A percentile compares a stretch with the other conserved stretches of the same genome.
Conservation (phyloP, 306 rosid species). For the Medicago lupulina region DNA sequence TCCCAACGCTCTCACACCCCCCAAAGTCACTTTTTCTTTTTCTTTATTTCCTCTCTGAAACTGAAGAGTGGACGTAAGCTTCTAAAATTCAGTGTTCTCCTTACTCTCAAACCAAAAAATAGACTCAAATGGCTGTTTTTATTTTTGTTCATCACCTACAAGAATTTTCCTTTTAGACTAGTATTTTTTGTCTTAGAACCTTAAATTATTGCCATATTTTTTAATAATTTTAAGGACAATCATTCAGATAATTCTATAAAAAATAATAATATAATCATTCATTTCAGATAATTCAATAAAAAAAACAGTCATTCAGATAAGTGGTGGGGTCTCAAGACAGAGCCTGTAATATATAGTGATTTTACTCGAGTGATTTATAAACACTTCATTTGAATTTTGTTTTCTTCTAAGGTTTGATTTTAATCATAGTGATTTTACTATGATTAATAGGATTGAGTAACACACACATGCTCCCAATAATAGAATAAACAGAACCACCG, state of each 20-base stretch:
- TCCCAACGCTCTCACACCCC: background rate
- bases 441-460: background rate
- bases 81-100: slow-evolving; percentile 40
- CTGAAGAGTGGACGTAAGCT: background rate
- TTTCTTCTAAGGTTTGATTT: background rate
- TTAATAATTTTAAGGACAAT: background rate
- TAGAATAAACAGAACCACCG: background rate
- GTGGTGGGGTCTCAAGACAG: slow-evolving; percentile 3
- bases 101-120: slow-evolving; percentile 16
- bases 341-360: background rate
- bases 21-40: slow-evolving; percentile 21
- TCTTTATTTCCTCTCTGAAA: background rate
- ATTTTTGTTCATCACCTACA: background rate
- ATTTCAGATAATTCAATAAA: background rate
- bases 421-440: background rate
- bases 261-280: too few relatives aligned
- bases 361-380: too few relatives aligned
- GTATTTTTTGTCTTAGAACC: slow-evolving; percentile 27
- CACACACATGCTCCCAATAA: background rate
- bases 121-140: background rate
- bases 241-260: background rate
- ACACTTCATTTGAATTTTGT: slow-evolving; percentile 5
- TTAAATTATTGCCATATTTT: slow-evolving; percentile 21
- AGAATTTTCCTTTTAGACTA: slow-evolving; percentile 23
- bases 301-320: slow-evolving; percentile 1